Conservation (phyloP, 1,139 yeast genomes). For the Debaryomyces udenii region DNA sequence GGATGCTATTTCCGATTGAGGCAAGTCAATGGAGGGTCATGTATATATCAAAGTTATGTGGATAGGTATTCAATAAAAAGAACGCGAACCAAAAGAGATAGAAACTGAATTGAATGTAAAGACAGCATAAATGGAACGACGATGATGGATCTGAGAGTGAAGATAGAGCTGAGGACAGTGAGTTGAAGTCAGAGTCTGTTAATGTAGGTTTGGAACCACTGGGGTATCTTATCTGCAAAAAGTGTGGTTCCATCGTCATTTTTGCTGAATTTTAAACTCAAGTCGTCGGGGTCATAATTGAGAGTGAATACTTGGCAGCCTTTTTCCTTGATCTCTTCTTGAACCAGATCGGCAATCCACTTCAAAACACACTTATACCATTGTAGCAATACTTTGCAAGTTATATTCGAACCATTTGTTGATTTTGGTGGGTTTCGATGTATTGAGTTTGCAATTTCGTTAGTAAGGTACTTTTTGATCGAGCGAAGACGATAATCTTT, state of each 20-base stretch:
- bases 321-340: background rate
- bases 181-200: slow-evolving; percentile 1
- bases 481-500: slow-evolving; percentile 21
- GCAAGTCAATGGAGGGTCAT: background rate
- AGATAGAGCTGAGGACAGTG: background rate
- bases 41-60: slow-evolving; percentile 4
- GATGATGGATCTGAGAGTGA: background rate
- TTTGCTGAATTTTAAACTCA: background rate
- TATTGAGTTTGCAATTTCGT: slow-evolving; percentile 18
- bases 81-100: background rate
- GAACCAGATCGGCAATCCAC: slow-evolving; percentile 15
- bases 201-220: slow-evolving; percentile 22
- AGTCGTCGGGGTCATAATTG: background rate
- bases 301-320: slow-evolving; percentile 1
- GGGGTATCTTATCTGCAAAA: slow-evolving; percentile 19
- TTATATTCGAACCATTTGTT: slow-evolving; percentile 16
- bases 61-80: too few relatives aligned
- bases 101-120: background rate
- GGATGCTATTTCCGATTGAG: slow-evolving; percentile 54
- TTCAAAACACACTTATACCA: slow-evolving; percentile 23
- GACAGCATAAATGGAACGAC: background rate
- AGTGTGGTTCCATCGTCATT: slow-evolving; percentile 4
- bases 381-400: slow-evolving; percentile 17
- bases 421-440: slow-evolving; percentile 18
- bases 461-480: slow-evolving; percentile 21